These are phyloP conservation scores for Chlamydomonas sphaeroides DNA, from an alignment of 139 green algal genomes.

Conservation along the genomic window DNA sequence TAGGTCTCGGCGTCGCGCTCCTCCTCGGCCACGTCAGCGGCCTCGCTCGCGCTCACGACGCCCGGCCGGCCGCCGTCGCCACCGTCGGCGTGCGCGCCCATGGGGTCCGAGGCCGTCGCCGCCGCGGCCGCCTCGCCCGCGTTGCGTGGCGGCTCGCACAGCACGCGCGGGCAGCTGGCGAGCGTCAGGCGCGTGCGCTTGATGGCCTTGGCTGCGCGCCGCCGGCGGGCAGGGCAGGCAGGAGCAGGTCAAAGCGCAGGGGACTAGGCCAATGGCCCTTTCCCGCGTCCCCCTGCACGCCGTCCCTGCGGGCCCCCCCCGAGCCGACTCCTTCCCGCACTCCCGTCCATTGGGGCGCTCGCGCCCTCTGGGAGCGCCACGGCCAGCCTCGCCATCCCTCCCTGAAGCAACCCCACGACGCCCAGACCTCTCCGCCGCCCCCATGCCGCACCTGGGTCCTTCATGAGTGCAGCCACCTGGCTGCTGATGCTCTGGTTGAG, in stretches of 20 bases:
- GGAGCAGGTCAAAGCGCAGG: too few species aligned
- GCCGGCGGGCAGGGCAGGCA: conserved; percentile 9
- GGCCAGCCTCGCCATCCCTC: too few species aligned
- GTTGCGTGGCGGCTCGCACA: conserved; percentile 29
- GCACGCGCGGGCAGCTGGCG: conserved; percentile 42
- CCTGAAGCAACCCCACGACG: too few species aligned
- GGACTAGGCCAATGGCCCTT: too few species aligned
- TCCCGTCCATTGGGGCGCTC: too few species aligned
- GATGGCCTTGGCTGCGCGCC: conserved; percentile 48
- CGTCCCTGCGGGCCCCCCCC: too few species aligned
- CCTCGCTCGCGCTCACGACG: neutral
- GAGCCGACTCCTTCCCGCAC: too few species aligned
- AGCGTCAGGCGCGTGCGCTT: conserved; percentile 62
- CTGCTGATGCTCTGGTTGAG: conserved; percentile 79
- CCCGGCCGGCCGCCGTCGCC: neutral
- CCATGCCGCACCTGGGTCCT: conserved; percentile 32
- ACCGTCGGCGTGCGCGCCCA: neutral
- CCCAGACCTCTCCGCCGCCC: neutral
- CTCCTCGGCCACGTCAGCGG: neutral
- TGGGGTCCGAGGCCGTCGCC: neutral
- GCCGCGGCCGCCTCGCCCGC: neutral
- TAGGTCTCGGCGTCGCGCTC: conserved; percentile 81
- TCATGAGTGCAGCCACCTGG: conserved; percentile 60
- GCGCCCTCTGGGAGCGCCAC: too few species aligned
- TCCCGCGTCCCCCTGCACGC: too few species aligned